Conservation (phyloP, 1,139 yeast species). For the Wickerhamiella pararugosa region DNA sequence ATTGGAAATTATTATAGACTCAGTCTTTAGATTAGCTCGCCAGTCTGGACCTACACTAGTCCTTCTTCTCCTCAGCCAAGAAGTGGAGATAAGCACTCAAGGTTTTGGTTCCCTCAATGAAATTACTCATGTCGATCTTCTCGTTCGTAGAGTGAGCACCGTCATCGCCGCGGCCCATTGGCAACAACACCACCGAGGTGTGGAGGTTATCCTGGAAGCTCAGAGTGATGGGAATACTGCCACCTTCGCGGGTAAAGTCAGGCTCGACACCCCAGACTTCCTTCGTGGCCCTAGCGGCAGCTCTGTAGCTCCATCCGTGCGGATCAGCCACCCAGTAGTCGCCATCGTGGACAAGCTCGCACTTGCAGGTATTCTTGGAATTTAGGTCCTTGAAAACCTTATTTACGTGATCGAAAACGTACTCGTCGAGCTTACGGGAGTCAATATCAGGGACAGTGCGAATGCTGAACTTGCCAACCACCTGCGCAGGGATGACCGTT, state of each 20-base stretch:
- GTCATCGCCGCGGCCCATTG: constrained; percentile 98
- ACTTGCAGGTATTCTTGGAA: constrained; percentile 60
- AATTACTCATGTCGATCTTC: constrained; percentile 76
- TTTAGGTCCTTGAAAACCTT: constrained; percentile 47
- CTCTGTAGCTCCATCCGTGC: constrained; percentile 78
- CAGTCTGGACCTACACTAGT: constrained; percentile 7
- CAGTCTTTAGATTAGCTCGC: not conserved
- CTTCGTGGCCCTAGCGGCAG: constrained; percentile 88
- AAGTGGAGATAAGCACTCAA: constrained; percentile 88
- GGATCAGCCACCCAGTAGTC: constrained; percentile 95
- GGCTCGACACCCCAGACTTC: constrained; percentile 92
- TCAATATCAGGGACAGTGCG: constrained; percentile 95
- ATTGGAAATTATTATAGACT: not conserved
- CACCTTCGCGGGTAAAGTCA: constrained; percentile 96
- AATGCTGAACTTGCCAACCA: constrained; percentile 84
- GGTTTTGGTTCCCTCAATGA: constrained; percentile 86
- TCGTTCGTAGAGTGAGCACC: constrained; percentile 98
- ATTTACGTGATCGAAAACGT: constrained; percentile 59
- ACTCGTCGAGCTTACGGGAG: constrained; percentile 57
- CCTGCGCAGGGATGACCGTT: constrained; percentile 95
- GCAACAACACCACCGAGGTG: constrained; percentile 74
- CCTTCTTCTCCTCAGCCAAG: constrained; percentile 37
- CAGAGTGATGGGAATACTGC: constrained; percentile 90
- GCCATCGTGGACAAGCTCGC: constrained; percentile 84
- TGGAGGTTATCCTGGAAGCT: constrained; percentile 79